A percentile compares a stretch with the other conserved stretches of the same genome.
These are phyloP conservation scores for Hamamelis virginiana DNA, from an alignment of 164 flowering plant genomes.

Conservation along the genomic window DNA sequence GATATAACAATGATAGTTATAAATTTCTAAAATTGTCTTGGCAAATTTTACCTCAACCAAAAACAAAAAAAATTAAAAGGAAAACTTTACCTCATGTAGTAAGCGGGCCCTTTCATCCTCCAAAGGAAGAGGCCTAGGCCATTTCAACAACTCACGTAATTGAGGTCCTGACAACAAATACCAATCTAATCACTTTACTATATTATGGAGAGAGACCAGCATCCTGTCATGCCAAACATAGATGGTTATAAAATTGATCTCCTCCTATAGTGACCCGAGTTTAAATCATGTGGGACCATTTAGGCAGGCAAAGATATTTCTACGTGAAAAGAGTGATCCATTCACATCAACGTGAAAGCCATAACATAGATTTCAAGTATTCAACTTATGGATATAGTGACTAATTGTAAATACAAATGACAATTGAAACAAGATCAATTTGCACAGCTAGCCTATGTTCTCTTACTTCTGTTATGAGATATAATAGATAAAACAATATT, in stretches of 20 bases:
- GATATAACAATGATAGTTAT: background rate
- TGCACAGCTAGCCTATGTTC: background rate
- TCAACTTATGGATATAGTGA: background rate
- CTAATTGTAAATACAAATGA: background rate
- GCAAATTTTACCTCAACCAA: slow-evolving; percentile 44
- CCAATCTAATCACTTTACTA: slow-evolving; percentile 5
- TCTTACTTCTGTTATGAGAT: background rate
- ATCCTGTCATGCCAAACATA: background rate
- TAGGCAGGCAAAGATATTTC: background rate
- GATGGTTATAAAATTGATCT: background rate
- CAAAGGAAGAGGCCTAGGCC: slow-evolving; percentile 96
- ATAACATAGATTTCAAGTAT: background rate
- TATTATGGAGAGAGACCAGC: background rate
- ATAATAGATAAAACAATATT: no score
- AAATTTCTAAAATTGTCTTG: background rate
- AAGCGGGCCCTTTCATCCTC: slow-evolving; percentile 92
- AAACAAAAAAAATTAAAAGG: background rate
- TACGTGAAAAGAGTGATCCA: background rate
- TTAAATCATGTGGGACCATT: background rate
- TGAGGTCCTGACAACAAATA: slow-evolving; percentile 62
- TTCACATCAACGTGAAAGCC: background rate
- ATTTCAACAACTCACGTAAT: slow-evolving; percentile 69
- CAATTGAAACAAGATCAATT: background rate
- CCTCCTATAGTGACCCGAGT: background rate
- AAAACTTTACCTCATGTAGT: slow-evolving; percentile 68